Evolutionary conservation across 352 stramenopile species (phyloP).

Genomic region (Phytophthora fragariae): DNA sequence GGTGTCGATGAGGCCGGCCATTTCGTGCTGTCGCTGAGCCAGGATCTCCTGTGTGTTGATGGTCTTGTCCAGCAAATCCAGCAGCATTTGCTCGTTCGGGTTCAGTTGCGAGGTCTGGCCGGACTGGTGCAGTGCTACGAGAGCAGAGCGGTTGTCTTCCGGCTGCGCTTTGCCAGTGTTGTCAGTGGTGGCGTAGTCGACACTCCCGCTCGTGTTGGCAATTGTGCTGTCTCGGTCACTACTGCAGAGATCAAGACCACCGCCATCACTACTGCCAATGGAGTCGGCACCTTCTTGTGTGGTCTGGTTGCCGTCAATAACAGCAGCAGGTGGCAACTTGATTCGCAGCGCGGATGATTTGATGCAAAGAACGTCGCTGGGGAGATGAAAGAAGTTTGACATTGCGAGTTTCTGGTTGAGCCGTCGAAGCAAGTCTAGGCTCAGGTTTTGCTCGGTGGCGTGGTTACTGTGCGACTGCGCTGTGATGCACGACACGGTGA

Average conservation of each 20-base stretch:
- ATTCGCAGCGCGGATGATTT: conserved; percentile 14
- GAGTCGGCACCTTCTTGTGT: conserved; percentile 20
- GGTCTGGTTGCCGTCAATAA: conserved; percentile 23
- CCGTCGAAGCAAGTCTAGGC: conserved; percentile 56
- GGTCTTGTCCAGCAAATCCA: conserved; percentile 80
- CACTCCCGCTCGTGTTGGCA: conserved; percentile 13
- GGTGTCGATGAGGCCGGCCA: conserved; percentile 71
- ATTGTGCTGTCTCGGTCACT: neutral
- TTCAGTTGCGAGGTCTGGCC: conserved; percentile 53
- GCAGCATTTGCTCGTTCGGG: conserved; percentile 74
- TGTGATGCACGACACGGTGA: conserved; percentile 71
- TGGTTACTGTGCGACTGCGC: conserved; percentile 46
- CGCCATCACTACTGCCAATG: neutral
- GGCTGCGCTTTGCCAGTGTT: neutral
- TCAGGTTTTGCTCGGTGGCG: conserved; percentile 45
- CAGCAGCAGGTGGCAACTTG: neutral
- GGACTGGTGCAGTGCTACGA: conserved; percentile 35
- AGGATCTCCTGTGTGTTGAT: conserved; percentile 83
- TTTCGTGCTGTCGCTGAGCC: conserved; percentile 76
- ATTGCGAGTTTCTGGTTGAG: conserved; percentile 46
- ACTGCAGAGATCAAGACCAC: neutral
- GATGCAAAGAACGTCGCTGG: conserved; percentile 7
- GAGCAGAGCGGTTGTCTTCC: conserved; percentile 29
- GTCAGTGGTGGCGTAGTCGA: neutral
- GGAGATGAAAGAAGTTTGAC: conserved; percentile 33